Evolutionary conservation across 768 basidiomycete species (phyloP), one percentile per base, ranked within the genome.

Genomic region (Leucosporidium creatinivorum): DNA sequence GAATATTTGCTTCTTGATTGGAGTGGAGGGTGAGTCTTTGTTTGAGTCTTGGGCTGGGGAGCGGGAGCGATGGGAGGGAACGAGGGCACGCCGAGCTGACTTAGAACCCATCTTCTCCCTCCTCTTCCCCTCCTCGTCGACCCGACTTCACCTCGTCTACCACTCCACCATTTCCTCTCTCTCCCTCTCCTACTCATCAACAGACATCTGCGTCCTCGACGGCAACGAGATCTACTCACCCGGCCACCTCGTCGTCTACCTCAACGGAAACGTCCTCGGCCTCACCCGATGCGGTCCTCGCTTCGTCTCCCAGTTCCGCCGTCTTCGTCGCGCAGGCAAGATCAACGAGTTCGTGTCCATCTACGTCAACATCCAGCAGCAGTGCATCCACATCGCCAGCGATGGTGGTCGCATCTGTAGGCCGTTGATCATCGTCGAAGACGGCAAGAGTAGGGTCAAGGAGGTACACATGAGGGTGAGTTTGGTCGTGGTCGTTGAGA

Each of bases 351-450:
- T 99, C 78, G 91, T 99, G 71, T 88, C 90, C 77, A 85, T 96
- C 72, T 99, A 93, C 79, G 89, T 91, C 79, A 96, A 98, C 77
- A 86, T 93, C 73, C 93, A 96, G 78, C 96, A 99, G 76, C 85
- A 84, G 51, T 86, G 91, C 18, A 92, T 99, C 44, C 91, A 97
- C 73, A 94, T 99, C 70, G 93, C 96, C 5, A 87, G 89, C 73
- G 96, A 99, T 76, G 96, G 96, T 31, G 96, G 96, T 3, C 86
- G 96, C 44, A 99, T 99, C 73, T 98, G 96, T 80, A 86, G 96
- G 56, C 96, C 96, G 2, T 88, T 88, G 83, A 97, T 99, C 73
- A 98, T 99, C 66, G 92, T 97, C 28, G 93, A 97, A 77, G 83
- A 87, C 69, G 86, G 86, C 18, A 78, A 81, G 64, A 84, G 92